Percentiles rank a stretch among this genome's conserved stretches.
These are phyloP conservation scores for Didymellaceae sp. DNA, from an alignment of 2,329 filamentous ascomycete species.

Conservation along the genomic window DNA sequence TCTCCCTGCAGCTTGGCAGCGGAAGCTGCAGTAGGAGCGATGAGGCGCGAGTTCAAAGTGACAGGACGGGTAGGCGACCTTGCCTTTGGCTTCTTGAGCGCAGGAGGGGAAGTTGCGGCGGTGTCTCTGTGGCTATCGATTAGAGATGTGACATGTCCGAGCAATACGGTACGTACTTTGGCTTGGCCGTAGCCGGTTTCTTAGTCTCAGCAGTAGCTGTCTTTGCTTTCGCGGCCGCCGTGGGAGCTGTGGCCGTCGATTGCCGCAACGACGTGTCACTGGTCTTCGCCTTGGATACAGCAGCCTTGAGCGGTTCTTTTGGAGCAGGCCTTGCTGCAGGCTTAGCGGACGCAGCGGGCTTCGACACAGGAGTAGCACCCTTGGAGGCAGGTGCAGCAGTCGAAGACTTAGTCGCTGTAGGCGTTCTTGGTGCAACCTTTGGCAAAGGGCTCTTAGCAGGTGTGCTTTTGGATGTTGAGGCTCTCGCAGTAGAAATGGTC, in stretches of 20 bases:
- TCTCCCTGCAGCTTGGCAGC: slow-evolving; percentile 64
- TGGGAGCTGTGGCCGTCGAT: slow-evolving; percentile 29
- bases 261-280: slow-evolving; percentile 38
- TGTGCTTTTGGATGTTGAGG: slow-evolving; percentile 29
- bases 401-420: slow-evolving; percentile 35
- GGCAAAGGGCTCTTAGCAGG: slow-evolving; percentile 44
- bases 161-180: slow-evolving; percentile 13
- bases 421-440: slow-evolving; percentile 39
- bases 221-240: slow-evolving; percentile 34
- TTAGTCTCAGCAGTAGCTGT: slow-evolving; percentile 28
- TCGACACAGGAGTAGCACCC: slow-evolving; percentile 22
- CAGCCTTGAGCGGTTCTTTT: slow-evolving; percentile 32
- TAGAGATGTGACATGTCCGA: neutral
- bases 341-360: slow-evolving; percentile 22
- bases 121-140: slow-evolving; percentile 15
- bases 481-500: slow-evolving; percentile 42
- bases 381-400: slow-evolving; percentile 14
- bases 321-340: slow-evolving; percentile 25
- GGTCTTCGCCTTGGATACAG: slow-evolving; percentile 33
- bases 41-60: slow-evolving; percentile 70
- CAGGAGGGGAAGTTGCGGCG: slow-evolving; percentile 30
- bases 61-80: slow-evolving; percentile 73
- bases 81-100: slow-evolving; percentile 48
- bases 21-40: slow-evolving; percentile 73
- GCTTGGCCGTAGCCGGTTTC: slow-evolving; percentile 30